Base-by-base conservation (phyloP, 2,329 filamentous ascomycete genomes). In the Colletotrichum cordylinicola region DNA sequence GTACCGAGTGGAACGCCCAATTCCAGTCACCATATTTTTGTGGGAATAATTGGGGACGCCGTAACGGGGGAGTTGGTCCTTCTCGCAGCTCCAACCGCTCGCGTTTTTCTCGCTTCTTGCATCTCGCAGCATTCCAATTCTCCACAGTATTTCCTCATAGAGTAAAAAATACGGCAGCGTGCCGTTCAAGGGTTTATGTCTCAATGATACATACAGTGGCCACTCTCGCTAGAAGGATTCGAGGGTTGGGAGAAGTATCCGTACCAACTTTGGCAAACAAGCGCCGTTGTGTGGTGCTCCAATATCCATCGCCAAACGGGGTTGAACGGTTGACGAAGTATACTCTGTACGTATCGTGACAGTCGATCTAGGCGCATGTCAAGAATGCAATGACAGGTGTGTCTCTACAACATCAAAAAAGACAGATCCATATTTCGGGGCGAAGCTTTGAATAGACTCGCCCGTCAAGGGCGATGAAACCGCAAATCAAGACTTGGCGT, bases 391-490 rank as follows among this genome's bases (percentile, higher is more conserved):
- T 66, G 37, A 27, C 27, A 56, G 65, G 65, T 18, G 65, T 67
- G 65, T 35, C n/a, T 56, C 5, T 55, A 35, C 37, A 31, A 31
- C 8, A 0, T 16, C 24, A 43, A 27, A 4, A 4, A 27, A 43
- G 29, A 35, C 58, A 27, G 31, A 8, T 35, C 65, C 65, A 67
- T 67, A 56, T 35, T 67, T 56, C 18, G 6, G 65, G 52, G 66
- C 66, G 33, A 70, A 65, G 67, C 67, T 65, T 52, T 35, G 29
- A 29, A 39, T 71, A 71, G 68, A 48, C 48, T 71, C 35, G 48
- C 13, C 21, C 67, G 21, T 71, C 67, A 71, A 29, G 21, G 60
- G 60, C 35, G 35, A 48, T 52, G 72, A 74, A 74, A 74, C 72
- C 15, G 67, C 35, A 66, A 37, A 71, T 60, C 60, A 52, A 35